phyloP scores from a whole-genome alignment of 805 yeast genomes.

The Alloascoidea africana region DNA sequence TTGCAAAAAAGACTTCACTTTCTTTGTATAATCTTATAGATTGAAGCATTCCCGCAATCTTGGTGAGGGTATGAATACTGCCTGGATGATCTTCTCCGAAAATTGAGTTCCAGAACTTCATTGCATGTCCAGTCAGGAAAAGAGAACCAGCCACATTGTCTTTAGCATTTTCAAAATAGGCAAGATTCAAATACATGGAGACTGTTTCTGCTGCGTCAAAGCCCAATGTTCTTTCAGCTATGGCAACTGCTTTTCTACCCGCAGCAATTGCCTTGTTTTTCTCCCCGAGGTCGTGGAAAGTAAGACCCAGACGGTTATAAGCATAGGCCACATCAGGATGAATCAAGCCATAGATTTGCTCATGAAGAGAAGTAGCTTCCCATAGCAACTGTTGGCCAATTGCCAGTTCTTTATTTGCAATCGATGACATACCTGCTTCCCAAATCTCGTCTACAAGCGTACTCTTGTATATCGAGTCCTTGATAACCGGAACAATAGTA shows the following conservation, averaged over 20 bases:
- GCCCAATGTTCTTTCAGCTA: conserved; percentile 73
- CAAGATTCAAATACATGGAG: conserved; percentile 59
- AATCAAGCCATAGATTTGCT: conserved; percentile 71
- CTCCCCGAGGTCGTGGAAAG: conserved; percentile 45
- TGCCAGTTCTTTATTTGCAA: conserved; percentile 18
- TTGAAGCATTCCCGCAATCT: conserved; percentile 45
- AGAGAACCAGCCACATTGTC: conserved; percentile 47
- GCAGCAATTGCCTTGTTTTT: conserved; percentile 43
- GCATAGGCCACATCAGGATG: conserved; percentile 68
- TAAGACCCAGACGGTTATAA: conserved; percentile 48
- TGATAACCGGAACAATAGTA: conserved; percentile 60
- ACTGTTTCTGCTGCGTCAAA: conserved; percentile 66
- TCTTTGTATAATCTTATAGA: conserved; percentile 29
- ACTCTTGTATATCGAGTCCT: conserved; percentile 54
- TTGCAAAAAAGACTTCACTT: conserved; percentile 36
- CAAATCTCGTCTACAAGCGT: conserved; percentile 55
- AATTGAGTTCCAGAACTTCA: conserved; percentile 41
- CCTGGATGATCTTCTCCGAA: conserved; percentile 59
- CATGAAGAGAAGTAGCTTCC: conserved; percentile 60
- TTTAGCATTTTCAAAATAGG: conserved; percentile 49
- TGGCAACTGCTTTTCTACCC: conserved; percentile 52
- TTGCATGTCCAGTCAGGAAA: conserved; percentile 42
- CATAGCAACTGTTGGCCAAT: conserved; percentile 47
- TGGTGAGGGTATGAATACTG: conserved; percentile 41
- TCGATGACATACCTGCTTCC: conserved; percentile 19